Evolutionary conservation across 106 monocot genomes (phyloP), one percentile per base, ranked within the genome.

Genomic region (Apostasia ramifera): DNA sequence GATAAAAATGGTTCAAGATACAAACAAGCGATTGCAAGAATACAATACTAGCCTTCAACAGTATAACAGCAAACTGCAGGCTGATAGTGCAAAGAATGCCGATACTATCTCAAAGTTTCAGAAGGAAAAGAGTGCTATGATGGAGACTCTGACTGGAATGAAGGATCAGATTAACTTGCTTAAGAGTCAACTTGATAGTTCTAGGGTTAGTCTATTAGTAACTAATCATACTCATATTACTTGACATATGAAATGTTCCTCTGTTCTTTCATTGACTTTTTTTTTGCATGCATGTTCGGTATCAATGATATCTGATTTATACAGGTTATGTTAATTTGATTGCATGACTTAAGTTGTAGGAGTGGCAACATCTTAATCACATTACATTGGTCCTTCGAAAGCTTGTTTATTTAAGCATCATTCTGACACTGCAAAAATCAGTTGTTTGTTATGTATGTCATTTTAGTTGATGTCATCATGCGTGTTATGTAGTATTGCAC

Each of bases 31-130:
- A 37, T 69, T 91, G 67, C 91, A 91, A 40, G 95, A 95, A 62
- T 95, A 95, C 61, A 95, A 91, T 38, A 82, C 88, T 44, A 88
- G 86, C 63, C 70, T 95, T 76, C 95, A 95, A 60, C 86, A 86
- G n/a, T 95, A 95, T 65, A 91, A 91, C 55, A 86, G 81, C 76
- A 91, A 88, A 61, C 79, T 95, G 37, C 95, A 95, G 58, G 81
- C 81, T 68, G 95, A 95, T 65, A 81, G 74, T 40, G 60, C 71
- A 1, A 73, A 78, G 52, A 57, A 79, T 59, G 81, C 70, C 8
- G 88, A 91, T 44, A 59, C 83, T 11, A 83, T 81, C 48, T 60
- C 75, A 43, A 91, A 80, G 66, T 52, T 95, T 49, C 85, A 85
- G 55, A 83, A 70, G 12, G 95, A 95, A 66, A 95, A 91, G 72